Conservation (phyloP, 2,329 filamentous ascomycete species). For the Curvularia lunata region DNA sequence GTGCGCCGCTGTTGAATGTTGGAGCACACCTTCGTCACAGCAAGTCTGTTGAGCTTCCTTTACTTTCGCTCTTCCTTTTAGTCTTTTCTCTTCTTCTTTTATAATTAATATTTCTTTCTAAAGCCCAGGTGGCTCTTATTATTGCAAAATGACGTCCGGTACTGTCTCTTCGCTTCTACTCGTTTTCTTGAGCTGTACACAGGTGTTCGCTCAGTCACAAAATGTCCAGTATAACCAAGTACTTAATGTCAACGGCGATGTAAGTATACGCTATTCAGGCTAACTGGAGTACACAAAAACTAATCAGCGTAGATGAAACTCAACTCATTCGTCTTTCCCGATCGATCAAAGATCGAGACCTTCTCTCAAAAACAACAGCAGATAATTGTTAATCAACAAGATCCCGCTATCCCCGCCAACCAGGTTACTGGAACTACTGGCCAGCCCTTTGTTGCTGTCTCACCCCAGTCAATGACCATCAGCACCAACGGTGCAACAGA, state of each 20-base stretch:
- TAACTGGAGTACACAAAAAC: background rate
- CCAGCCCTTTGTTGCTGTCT: conserved; percentile 46
- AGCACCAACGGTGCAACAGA: conserved; percentile 47
- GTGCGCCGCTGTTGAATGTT: conserved; percentile 16
- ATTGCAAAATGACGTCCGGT: conserved; percentile 44
- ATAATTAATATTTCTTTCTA: conserved; percentile 20
- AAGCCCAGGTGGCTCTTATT: conserved; percentile 44
- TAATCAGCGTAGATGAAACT: conserved; percentile 43
- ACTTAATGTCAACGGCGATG: conserved; percentile 49
- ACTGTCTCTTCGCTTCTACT: conserved; percentile 44
- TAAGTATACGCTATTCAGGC: conserved; percentile 24
- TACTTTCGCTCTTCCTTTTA: conserved; percentile 22
- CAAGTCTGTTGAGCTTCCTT: conserved; percentile 41
- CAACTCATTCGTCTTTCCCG: conserved; percentile 48
- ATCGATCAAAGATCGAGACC: conserved; percentile 47
- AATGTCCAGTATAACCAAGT: conserved; percentile 48
- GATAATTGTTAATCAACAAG: conserved; percentile 51
- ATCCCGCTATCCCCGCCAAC: conserved; percentile 42
- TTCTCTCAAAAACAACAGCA: conserved; percentile 49
- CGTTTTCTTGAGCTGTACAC: conserved; percentile 36
- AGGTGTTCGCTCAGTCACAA: conserved; percentile 34
- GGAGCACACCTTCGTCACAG: conserved; percentile 30
- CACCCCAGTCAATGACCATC: conserved; percentile 43
- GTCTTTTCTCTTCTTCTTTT: conserved; percentile 23
- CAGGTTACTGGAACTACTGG: conserved; percentile 48